Evolutionary conservation across 1,284 basidiomycete genomes (phyloP), one percentile per base, ranked within the genome.

Genomic region (Puccinia brachypodii): DNA sequence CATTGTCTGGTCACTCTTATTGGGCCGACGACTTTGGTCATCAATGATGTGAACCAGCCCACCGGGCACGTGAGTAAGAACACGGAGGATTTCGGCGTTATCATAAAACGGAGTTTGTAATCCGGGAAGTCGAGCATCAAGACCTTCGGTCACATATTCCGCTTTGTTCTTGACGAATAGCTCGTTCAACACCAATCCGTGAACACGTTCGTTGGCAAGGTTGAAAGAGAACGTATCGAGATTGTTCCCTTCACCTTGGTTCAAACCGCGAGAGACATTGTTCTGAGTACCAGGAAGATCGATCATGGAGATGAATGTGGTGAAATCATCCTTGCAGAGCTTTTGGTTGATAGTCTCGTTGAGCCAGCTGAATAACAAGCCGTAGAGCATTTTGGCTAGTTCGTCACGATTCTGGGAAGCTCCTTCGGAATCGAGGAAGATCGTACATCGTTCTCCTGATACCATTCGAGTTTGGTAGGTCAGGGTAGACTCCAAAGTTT

Each of bases 11-110:
- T 98, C 94, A 8, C 92, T 95, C 91, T 96, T 96, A 88, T 95
- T 95, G 83, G 90, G 90, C 58, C 93, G 90, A 22, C 92, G 90
- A 13, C 95, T 93, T 87, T 98, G 95, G 85, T 99, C 96, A 86
- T 98, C 96, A 92, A 98, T 94, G 87, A 98, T 98, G 86, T 96
- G 94, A 76, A 98, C 92, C 42, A 99, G 89, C 3, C 97, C 96
- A 19, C 94, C 94, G 1, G 94, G 95, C 83, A 90, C 89, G 86
- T 95, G 92, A 85, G 94, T 92, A 62, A 99, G 88, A 68, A 99
- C 89, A 14, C 94, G 91, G 44, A 98, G 87, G 84, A 93, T 94
- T 86, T 98, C 95, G 19, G 92, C 87, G 87, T 98, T 98, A 88
- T 97, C 94, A 86, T 95, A 95, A 88, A 93, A 96, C 0, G 92